Percentiles rank a stretch among this genome's conserved stretches.
These are phyloP conservation scores for Ophiostoma ulmi DNA, from an alignment of 2,329 filamentous ascomycete species.

Conservation along the genomic window DNA sequence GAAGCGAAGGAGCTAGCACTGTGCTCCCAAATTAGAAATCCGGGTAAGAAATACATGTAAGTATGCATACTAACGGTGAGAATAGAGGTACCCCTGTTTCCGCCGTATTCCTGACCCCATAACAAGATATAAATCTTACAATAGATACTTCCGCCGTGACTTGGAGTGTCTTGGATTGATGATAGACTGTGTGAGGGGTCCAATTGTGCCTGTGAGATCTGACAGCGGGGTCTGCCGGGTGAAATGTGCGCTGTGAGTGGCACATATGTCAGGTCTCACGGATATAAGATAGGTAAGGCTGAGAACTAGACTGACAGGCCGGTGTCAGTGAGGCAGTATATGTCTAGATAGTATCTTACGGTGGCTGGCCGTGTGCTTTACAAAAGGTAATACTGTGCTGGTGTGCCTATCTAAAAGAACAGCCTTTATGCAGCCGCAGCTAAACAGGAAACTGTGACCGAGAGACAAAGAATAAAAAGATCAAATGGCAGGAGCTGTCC, in stretches of 20 bases:
- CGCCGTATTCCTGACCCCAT: background rate
- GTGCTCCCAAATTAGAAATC: background rate
- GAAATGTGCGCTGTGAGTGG: slow-evolving; percentile 16
- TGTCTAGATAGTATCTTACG: background rate
- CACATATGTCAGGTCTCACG: slow-evolving; percentile 18
- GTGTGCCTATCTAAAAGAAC: background rate
- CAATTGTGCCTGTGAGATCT: slow-evolving; percentile 9
- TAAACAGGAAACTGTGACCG: background rate
- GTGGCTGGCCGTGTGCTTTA: background rate
- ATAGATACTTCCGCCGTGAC: background rate
- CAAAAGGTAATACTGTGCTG: background rate
- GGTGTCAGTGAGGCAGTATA: slow-evolving; percentile 14
- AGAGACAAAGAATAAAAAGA: background rate
- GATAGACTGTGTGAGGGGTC: slow-evolving; percentile 10
- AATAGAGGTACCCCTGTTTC: background rate
- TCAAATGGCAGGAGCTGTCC: background rate
- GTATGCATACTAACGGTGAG: background rate
- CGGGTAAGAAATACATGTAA: background rate
- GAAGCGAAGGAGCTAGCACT: slow-evolving; percentile 13
- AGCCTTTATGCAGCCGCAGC: background rate
- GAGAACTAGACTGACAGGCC: slow-evolving; percentile 10
- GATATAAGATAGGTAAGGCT: slow-evolving; percentile 20
- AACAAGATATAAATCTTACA: no score
- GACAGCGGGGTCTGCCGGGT: slow-evolving; percentile 21
- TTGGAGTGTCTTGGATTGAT: background rate